Evolutionary conservation across 2,329 filamentous ascomycete genomes (phyloP).

Genomic region (Stylonectria norvegica): DNA sequence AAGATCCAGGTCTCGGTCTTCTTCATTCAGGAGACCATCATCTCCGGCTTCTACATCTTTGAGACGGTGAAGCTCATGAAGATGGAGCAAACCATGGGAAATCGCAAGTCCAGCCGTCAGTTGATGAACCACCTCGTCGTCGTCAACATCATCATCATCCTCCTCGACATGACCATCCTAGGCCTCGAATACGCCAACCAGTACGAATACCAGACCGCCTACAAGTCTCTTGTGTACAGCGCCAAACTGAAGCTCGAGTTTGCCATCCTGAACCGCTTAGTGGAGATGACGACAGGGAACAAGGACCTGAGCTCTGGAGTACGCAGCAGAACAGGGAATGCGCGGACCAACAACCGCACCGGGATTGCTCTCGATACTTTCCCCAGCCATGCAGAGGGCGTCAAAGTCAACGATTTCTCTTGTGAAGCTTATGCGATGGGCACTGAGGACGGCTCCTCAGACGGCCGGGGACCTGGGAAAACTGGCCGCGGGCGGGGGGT

Average conservation of each 20-base stretch:
- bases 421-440: conserved; percentile 25
- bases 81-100: conserved; percentile 34
- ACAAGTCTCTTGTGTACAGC: conserved; percentile 37
- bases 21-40: conserved; percentile 52
- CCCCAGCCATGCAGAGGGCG: conserved; percentile 11
- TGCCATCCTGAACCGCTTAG: conserved; percentile 38
- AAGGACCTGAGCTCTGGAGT: conserved; percentile 25
- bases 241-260: conserved; percentile 41
- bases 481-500: conserved; percentile 13
- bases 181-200: conserved; percentile 36
- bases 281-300: conserved; percentile 29
- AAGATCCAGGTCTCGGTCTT: conserved; percentile 56
- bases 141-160: conserved; percentile 45
- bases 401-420: conserved; percentile 12
- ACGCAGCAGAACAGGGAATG: conserved; percentile 15
- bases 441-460: conserved; percentile 13
- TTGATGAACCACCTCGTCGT: conserved; percentile 40
- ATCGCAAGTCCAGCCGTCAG: conserved; percentile 19
- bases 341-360: conserved; percentile 9
- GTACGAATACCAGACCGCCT: conserved; percentile 36
- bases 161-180: conserved; percentile 43
- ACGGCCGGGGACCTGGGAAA: not conserved
- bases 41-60: conserved; percentile 52
- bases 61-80: conserved; percentile 50
- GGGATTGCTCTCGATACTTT: conserved; percentile 22